A percentile compares a stretch with the other conserved stretches of the same genome.
Evolutionary conservation across 768 basidiomycete species (phyloP).

Genomic region (Boletus edulis): DNA sequence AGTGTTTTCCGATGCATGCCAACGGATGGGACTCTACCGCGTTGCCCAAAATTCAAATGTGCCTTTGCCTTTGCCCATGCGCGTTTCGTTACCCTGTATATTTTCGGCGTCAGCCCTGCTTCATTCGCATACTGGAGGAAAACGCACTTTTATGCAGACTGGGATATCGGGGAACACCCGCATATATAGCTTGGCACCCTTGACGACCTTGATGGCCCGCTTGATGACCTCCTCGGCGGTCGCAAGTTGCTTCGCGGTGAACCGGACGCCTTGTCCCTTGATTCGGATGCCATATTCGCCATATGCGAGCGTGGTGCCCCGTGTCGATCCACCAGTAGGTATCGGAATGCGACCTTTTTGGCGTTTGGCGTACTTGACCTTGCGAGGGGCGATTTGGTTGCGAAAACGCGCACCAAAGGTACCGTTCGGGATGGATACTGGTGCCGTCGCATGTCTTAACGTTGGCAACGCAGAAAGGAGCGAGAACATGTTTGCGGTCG

Average conservation of each 20-base stretch:
- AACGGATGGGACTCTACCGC: slow-evolving; percentile 48
- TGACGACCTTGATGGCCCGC: slow-evolving; percentile 85
- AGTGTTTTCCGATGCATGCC: background rate
- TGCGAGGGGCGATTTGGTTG: slow-evolving; percentile 74
- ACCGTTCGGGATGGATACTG: slow-evolving; percentile 11
- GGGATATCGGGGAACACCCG: slow-evolving; percentile 96
- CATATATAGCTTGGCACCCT: slow-evolving; percentile 83
- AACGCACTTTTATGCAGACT: slow-evolving; percentile 69
- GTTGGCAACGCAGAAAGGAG: slow-evolving; percentile 14
- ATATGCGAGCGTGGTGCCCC: slow-evolving; percentile 88
- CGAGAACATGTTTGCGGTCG: slow-evolving; percentile 18
- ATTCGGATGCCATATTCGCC: slow-evolving; percentile 93
- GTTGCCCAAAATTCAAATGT: slow-evolving; percentile 65
- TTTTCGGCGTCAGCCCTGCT: no score
- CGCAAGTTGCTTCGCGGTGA: slow-evolving; percentile 87
- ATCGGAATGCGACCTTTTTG: slow-evolving; percentile 90
- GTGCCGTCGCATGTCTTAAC: slow-evolving; percentile 9
- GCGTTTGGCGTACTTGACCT: slow-evolving; percentile 80
- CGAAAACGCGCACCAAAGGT: slow-evolving; percentile 36
- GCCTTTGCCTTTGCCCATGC: slow-evolving; percentile 47
- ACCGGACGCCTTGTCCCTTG: slow-evolving; percentile 73
- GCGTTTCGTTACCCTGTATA: no score
- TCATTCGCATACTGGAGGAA: no score
- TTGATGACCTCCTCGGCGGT: slow-evolving; percentile 86
- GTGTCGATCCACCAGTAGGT: slow-evolving; percentile 85